phyloP scores from a whole-genome alignment of 768 basidiomycete genomes.

The Pleurotus sapidus region DNA sequence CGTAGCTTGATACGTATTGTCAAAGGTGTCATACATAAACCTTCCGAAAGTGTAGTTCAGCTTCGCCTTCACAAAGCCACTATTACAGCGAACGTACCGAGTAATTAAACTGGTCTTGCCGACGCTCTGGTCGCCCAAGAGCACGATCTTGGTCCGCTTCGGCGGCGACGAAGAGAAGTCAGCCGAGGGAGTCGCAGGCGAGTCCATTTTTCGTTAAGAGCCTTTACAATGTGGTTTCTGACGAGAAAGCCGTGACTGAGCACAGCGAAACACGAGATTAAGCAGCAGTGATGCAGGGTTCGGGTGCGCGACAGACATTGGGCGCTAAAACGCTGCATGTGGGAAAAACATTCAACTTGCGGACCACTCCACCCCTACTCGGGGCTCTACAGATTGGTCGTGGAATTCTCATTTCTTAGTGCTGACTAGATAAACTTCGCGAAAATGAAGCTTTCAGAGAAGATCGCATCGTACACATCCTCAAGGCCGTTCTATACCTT shows the following conservation, averaged over 20 bases:
- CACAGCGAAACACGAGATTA: background rate
- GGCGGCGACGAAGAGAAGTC: constrained; percentile 88
- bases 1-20: constrained; percentile 98
- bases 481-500: constrained; percentile 82
- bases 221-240: background rate
- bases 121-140: constrained; percentile 95
- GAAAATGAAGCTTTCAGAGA: constrained; percentile 72
- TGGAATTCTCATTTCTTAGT: background rate
- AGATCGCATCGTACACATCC: constrained; percentile 46
- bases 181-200: constrained; percentile 64
- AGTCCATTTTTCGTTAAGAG: constrained; percentile 34
- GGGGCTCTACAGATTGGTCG: background rate
- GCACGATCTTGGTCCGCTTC: constrained; percentile 94
- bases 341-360: background rate
- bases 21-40: constrained; percentile 99
- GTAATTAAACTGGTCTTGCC: constrained; percentile 99
- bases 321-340: background rate
- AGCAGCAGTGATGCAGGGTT: background rate
- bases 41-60: constrained; percentile 33
- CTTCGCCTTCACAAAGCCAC: constrained; percentile 7
- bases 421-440: background rate
- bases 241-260: background rate
- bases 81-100: constrained; percentile 47
- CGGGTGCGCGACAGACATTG: background rate
- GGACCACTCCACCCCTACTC: too few species aligned